Evolutionary conservation across 768 basidiomycete species (phyloP).

Genomic region (Leccinum subgranulosum): DNA sequence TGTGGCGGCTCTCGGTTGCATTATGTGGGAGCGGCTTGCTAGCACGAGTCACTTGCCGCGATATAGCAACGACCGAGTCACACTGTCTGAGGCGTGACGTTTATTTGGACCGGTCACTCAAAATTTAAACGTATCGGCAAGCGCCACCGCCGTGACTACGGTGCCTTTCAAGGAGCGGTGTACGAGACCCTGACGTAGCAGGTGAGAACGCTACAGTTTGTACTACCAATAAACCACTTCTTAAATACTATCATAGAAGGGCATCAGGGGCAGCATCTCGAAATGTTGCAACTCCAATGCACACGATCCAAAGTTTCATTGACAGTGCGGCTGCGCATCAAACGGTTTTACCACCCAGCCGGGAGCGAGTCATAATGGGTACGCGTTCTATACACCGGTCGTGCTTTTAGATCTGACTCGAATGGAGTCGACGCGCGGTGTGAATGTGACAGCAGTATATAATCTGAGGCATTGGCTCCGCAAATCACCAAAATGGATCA

Average conservation of each 20-base stretch:
- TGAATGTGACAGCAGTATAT: neutral
- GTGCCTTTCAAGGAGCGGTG: neutral
- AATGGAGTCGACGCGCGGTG: neutral
- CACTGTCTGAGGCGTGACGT: neutral
- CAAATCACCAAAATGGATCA: conserved; percentile 4
- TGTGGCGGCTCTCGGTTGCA: neutral
- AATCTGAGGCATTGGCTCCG: neutral
- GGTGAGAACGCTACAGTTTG: neutral
- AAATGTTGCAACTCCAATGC: neutral
- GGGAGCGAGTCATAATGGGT: neutral
- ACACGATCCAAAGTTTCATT: neutral
- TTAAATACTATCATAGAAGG: neutral
- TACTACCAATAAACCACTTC: neutral
- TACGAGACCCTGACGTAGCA: neutral
- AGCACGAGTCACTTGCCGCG: too few relatives aligned
- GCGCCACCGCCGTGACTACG: neutral
- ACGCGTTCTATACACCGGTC: neutral
- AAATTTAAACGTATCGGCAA: neutral
- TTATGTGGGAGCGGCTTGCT: neutral
- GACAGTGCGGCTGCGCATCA: neutral
- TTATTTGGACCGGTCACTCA: neutral
- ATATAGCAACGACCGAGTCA: neutral
- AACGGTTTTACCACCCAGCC: neutral
- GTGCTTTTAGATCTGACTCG: conserved; percentile 2
- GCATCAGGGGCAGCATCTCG: neutral